Percentiles rank a stretch among this genome's conserved stretches.
These are phyloP conservation scores for Camelina neglecta DNA, from an alignment of 345 rosid genomes.

Conservation along the genomic window DNA sequence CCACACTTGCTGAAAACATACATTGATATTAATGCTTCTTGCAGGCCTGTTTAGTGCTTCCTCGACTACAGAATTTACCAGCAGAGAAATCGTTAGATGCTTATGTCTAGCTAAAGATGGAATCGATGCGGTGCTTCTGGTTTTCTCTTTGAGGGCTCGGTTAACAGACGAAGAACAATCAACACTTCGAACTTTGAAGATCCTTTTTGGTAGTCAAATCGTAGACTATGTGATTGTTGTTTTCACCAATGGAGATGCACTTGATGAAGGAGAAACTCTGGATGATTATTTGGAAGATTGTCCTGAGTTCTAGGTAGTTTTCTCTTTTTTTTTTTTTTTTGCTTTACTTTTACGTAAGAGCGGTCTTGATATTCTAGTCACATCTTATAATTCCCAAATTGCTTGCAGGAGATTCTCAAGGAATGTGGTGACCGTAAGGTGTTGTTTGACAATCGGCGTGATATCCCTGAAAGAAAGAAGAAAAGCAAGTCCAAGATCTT, in stretches of 20 bases:
- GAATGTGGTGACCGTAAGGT: conserved; percentile 37
- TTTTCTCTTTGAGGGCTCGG: conserved; percentile 7
- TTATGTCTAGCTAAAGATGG: conserved; percentile 11
- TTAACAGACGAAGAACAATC: conserved; percentile 7
- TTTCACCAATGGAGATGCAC: conserved; percentile 5
- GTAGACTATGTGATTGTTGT: conserved; percentile 6
- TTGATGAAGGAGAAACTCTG: neutral
- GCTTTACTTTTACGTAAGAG: neutral
- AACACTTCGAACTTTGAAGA: neutral
- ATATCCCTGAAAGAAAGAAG: neutral
- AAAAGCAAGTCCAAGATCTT: conserved; percentile 34
- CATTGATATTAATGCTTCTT: neutral
- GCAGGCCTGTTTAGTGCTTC: conserved; percentile 17
- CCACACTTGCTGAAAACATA: neutral
- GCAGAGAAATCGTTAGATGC: conserved; percentile 13
- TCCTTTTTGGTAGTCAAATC: conserved; percentile 16
- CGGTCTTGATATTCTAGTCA: neutral
- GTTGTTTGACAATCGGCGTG: conserved; percentile 32
- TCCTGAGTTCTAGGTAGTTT: neutral
- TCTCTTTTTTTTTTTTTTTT: neutral
- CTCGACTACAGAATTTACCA: neutral
- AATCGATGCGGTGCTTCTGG: conserved; percentile 12
- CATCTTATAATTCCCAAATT: neutral
- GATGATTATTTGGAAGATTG: conserved; percentile 6
- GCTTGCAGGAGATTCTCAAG: conserved; percentile 25